Percentiles rank a stretch among this genome's conserved stretches.
phyloP scores from a whole-genome alignment of 2,329 filamentous ascomycete species.

The Aspergillus pseudotamarii region DNA sequence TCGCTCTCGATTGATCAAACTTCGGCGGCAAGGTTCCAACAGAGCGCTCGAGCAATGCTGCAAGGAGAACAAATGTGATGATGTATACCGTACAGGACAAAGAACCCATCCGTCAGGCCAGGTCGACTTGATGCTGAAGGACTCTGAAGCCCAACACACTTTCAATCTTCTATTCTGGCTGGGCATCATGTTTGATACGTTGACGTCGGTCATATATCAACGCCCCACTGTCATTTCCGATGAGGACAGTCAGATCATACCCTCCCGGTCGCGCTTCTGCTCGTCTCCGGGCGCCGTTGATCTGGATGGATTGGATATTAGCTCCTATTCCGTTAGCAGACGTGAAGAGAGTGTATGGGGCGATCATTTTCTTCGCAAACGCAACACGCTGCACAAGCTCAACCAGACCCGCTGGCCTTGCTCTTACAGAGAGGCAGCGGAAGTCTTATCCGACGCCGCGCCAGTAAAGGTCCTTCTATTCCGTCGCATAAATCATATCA shows the following conservation, averaged over 20 bases:
- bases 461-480: not conserved
- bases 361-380: not conserved
- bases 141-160: conserved; percentile 46
- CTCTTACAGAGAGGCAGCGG: not conserved
- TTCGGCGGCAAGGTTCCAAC: not conserved
- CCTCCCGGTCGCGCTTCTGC: not conserved
- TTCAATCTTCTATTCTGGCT: conserved; percentile 61
- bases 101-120: not conserved
- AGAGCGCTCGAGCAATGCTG: not conserved
- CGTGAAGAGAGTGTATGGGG: not conserved
- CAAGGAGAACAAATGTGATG: not conserved
- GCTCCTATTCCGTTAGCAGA: not conserved
- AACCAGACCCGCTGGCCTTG: not conserved
- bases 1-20: not conserved
- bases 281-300: not conserved
- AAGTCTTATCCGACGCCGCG: not conserved
- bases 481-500: not conserved
- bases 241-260: not conserved
- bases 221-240: not conserved
- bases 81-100: not conserved
- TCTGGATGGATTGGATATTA: not conserved
- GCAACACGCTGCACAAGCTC: not conserved
- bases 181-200: conserved; percentile 61
- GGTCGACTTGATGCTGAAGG: conserved; percentile 17
- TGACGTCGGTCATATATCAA: conserved; percentile 58